These are phyloP conservation scores for Saitozyma podzolica DNA, from an alignment of 768 basidiomycete genomes.

Conservation along the genomic window DNA sequence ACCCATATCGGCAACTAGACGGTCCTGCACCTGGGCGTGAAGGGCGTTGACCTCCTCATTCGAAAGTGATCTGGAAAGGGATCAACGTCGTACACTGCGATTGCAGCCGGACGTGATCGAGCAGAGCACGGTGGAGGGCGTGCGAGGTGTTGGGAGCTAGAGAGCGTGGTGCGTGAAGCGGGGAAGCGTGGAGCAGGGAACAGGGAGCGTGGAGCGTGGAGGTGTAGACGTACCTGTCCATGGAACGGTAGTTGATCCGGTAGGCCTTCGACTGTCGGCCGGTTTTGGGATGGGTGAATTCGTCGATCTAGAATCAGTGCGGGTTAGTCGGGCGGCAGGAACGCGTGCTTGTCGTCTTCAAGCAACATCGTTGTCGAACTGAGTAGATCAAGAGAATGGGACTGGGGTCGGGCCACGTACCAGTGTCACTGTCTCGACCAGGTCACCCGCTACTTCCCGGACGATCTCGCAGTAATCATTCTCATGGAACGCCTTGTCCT, in stretches of 20 bases:
- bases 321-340: neutral
- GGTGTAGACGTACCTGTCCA: slow-evolving; percentile 88
- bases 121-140: neutral
- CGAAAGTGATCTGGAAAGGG: slow-evolving; percentile 64
- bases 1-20: slow-evolving; percentile 51
- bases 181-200: no score
- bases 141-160: neutral
- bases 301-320: slow-evolving; percentile 69
- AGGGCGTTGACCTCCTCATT: slow-evolving; percentile 86
- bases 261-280: slow-evolving; percentile 77
- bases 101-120: neutral
- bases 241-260: slow-evolving; percentile 89
- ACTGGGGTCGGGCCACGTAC: slow-evolving; percentile 57
- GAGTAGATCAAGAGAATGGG: no score
- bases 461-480: slow-evolving; percentile 97
- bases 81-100: neutral
- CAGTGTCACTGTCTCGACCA: slow-evolving; percentile 85
- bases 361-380: neutral
- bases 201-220: no score
- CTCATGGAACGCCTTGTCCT: slow-evolving; percentile 65
- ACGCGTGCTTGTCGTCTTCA: neutral
- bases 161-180: no score
- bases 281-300: slow-evolving; percentile 86
- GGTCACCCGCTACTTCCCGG: slow-evolving; percentile 84
- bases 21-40: slow-evolving; percentile 57